A percentile compares a stretch with the other conserved stretches of the same genome.
These are phyloP conservation scores for Comarum palustre DNA, from an alignment of 306 rosid genomes.

Conservation along the genomic window DNA sequence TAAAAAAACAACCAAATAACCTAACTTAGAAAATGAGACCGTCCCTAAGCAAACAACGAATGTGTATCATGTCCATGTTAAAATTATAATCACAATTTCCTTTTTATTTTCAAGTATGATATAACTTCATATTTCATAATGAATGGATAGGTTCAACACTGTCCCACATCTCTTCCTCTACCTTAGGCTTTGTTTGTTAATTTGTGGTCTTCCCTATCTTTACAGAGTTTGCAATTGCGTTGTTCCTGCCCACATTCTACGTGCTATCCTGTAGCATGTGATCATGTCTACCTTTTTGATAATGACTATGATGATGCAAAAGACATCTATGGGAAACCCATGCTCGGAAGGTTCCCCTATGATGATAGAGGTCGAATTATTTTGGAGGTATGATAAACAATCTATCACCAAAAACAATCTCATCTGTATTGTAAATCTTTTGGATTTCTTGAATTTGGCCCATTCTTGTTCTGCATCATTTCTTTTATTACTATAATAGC, in stretches of 20 bases:
- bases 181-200: slow-evolving; percentile 14
- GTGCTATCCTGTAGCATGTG: slow-evolving; percentile 85
- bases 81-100: background rate
- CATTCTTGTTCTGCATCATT: too few relatives aligned
- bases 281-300: slow-evolving; percentile 87
- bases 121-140: background rate
- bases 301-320: slow-evolving; percentile 89
- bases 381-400: slow-evolving; percentile 64
- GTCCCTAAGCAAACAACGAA: background rate
- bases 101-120: background rate
- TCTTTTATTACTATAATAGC: too few relatives aligned
- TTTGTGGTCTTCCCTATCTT: slow-evolving; percentile 14
- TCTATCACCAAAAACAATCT: slow-evolving; percentile 23
- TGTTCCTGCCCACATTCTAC: slow-evolving; percentile 65
- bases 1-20: background rate
- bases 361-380: slow-evolving; percentile 79
- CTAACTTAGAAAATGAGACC: background rate
- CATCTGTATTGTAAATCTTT: slow-evolving; percentile 1
- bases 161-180: background rate
- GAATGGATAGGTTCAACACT: background rate
- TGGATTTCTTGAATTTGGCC: too few relatives aligned
- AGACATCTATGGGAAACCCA: slow-evolving; percentile 79
- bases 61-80: background rate
- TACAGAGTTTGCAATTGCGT: slow-evolving; percentile 74
- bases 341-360: slow-evolving; percentile 89